A percentile compares a stretch with the other conserved stretches of the same genome.
Evolutionary conservation across 208 protist genomes (phyloP).

Genomic region (Phytomonas sp.): DNA sequence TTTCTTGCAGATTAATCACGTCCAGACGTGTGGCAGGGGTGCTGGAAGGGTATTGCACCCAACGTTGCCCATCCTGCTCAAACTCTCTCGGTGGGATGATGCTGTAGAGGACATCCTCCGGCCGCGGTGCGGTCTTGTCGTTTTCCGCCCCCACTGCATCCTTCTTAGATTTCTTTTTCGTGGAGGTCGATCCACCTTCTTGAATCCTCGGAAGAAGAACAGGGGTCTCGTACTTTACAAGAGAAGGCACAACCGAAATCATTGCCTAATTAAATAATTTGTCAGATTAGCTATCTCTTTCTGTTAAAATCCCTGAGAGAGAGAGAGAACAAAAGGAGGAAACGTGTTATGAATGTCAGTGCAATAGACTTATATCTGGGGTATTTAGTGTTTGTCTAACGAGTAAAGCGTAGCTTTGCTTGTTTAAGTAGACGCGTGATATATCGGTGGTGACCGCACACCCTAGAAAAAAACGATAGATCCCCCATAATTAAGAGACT

Average conservation of each 20-base stretch:
- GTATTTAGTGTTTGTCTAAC: too few relatives aligned
- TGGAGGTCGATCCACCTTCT: constrained; percentile 4
- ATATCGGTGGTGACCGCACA: not conserved
- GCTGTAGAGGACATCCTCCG: constrained; percentile 89
- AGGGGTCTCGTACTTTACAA: constrained; percentile 89
- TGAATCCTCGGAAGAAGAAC: constrained; percentile 32
- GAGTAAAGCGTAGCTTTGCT: too few relatives aligned
- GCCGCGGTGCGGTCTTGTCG: constrained; percentile 32
- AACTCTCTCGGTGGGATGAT: constrained; percentile 87
- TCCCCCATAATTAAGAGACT: not conserved
- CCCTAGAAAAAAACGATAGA: not conserved
- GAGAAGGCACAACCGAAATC: constrained; percentile 25
- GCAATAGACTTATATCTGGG: too few relatives aligned
- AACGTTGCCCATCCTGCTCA: constrained; percentile 73
- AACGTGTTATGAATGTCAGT: not conserved
- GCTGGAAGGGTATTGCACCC: constrained; percentile 86
- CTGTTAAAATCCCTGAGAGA: too few relatives aligned
- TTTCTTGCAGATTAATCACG: constrained; percentile 92
- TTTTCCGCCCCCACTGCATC: not conserved
- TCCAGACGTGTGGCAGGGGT: constrained; percentile 84
- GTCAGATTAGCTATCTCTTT: too few relatives aligned
- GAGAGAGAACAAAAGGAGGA: too few relatives aligned
- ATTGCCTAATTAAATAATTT: constrained; percentile 3
- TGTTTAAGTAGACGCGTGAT: too few relatives aligned
- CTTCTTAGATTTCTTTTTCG: constrained; percentile 66